Evolutionary conservation across 2,329 filamentous ascomycete genomes (phyloP), one percentile per base, ranked within the genome.

Genomic region (Verticillium longisporum): DNA sequence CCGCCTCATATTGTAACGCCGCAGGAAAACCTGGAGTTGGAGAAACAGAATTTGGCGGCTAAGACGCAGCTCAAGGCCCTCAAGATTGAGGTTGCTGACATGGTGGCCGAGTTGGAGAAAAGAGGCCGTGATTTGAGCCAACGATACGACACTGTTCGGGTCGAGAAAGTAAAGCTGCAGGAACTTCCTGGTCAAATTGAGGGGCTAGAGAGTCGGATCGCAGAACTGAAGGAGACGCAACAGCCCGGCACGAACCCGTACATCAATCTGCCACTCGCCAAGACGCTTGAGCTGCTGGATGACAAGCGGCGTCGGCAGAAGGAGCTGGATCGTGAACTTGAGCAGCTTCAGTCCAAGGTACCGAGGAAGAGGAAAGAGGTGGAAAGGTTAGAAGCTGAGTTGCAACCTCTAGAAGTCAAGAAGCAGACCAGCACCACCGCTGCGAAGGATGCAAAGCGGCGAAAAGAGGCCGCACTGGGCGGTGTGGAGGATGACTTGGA

Each of bases 1-100:
- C 92, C 93, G 57, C 95, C 94, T 0, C 82, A 93, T 15, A 89
- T 98, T 55, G 90, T 96, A 61, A 88, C 88, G 50, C 85, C 88
- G 54, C 84, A 88, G 68, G 93, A 98, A 71, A 98, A 97, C 71
- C 78, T 88, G 56, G 87, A 88, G 61, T 77, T 96, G 31, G 91
- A 95, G 71, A 80, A 75, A 66, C 80, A 83, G 61, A 88, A 91
- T 63, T 78, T 91, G 15, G 81, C 80, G 3, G 83, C 85, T 61
- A 98, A 98, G 73, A 85, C 85, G 15, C 83, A 85, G 57, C 81
- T 98, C 37, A 92, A 95, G 72, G 83, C 84, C 53, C 87, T 90
- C 69, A 98, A 98, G 76, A 81, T 83, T 15, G 88, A 93, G 63
- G 91, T 96, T 1, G 85, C 86, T 11, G 81, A 84, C 50, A 84